phyloP scores from a whole-genome alignment of 2,329 filamentous ascomycete species.

The Escovopsis sp. region DNA sequence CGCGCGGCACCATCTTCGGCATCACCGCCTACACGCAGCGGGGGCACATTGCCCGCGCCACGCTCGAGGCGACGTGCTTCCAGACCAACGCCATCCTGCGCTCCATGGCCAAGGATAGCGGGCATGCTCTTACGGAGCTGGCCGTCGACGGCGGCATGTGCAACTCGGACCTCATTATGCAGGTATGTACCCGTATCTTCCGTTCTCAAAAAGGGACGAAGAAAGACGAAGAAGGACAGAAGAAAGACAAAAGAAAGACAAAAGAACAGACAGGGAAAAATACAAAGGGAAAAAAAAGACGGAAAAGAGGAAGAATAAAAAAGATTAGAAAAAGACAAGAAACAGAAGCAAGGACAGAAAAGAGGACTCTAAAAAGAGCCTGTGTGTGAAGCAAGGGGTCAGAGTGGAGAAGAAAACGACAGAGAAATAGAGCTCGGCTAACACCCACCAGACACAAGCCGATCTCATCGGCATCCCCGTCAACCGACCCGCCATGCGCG shows the following conservation, averaged over 20 bases:
- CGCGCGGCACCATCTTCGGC: constrained; percentile 63
- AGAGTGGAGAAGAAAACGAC: too few species aligned
- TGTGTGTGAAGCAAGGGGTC: too few species aligned
- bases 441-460: constrained; percentile 47
- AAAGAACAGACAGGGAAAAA: too few species aligned
- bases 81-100: constrained; percentile 71
- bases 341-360: too few species aligned
- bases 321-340: too few species aligned
- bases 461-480: constrained; percentile 69
- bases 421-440: constrained; percentile 1
- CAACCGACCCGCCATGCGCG: constrained; percentile 64
- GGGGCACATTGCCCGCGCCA: constrained; percentile 65
- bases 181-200: constrained; percentile 21
- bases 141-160: constrained; percentile 76
- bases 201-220: too few species aligned
- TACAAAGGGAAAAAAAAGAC: too few species aligned
- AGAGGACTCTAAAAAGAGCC: too few species aligned
- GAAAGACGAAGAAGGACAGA: too few species aligned
- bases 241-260: too few species aligned
- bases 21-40: constrained; percentile 63
- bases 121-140: constrained; percentile 55
- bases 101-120: constrained; percentile 67
- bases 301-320: too few species aligned
- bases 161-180: constrained; percentile 69
- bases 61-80: constrained; percentile 67